phyloP scores from a whole-genome alignment of 2,329 filamentous ascomycete genomes.

The Calonectria pauciramosa region DNA sequence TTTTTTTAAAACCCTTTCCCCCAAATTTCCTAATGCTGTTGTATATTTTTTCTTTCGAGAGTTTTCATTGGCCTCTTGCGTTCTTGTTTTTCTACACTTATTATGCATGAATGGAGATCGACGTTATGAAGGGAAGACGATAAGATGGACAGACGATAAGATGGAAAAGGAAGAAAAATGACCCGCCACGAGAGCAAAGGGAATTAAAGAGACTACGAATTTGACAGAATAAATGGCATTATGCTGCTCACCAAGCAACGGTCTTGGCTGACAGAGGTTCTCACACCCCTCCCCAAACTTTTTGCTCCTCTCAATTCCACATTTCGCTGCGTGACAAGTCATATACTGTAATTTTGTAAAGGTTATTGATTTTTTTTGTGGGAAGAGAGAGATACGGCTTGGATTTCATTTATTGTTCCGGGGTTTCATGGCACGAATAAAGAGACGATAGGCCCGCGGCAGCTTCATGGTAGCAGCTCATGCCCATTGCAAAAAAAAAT shows the following conservation, averaged over 20 bases:
- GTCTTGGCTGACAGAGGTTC: constrained; percentile 27
- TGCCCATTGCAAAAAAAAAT: constrained; percentile 29
- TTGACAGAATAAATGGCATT: constrained; percentile 40
- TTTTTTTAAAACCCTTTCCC: constrained; percentile 9
- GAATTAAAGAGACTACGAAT: constrained; percentile 38
- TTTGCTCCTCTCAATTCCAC: background rate
- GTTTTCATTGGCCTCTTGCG: constrained; percentile 30
- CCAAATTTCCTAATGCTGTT: constrained; percentile 17
- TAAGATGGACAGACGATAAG: constrained; percentile 17
- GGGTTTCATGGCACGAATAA: constrained; percentile 17
- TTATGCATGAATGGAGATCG: constrained; percentile 33
- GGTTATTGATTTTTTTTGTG: background rate
- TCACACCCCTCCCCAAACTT: constrained; percentile 26
- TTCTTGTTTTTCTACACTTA: constrained; percentile 10
- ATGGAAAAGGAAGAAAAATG: constrained; percentile 32
- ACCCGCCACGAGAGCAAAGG: constrained; percentile 35
- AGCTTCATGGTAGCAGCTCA: constrained; percentile 27
- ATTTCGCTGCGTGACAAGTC: background rate
- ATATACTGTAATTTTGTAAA: background rate
- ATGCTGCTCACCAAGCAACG: constrained; percentile 26
- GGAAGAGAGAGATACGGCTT: background rate
- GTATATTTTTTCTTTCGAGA: constrained; percentile 27
- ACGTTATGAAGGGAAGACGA: constrained; percentile 36
- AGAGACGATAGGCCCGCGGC: background rate
- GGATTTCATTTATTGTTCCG: background rate